Evolutionary conservation across 345 rosid genomes (phyloP).

Genomic region (Corymbia maculata): DNA sequence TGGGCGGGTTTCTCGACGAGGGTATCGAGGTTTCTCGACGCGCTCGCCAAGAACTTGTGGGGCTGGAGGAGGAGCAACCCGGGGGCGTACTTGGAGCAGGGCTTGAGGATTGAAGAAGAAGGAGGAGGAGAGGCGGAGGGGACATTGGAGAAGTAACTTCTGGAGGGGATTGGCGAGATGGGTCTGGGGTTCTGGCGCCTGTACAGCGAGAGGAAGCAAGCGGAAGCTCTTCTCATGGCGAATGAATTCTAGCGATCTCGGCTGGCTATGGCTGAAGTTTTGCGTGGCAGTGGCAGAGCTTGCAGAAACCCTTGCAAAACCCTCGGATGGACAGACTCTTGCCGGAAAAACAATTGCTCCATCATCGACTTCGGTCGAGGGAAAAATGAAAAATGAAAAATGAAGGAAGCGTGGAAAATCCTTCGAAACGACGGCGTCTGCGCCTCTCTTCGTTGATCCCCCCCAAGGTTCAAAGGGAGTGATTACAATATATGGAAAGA

Average conservation of each 20-base stretch:
- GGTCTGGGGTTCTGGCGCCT: background rate
- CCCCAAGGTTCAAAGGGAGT: too few relatives aligned
- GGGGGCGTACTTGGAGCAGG: conserved; percentile 25
- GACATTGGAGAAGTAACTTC: background rate
- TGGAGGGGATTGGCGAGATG: background rate
- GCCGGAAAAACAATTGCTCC: background rate
- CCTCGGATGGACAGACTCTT: background rate
- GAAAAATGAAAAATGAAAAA: background rate
- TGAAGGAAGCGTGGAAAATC: background rate
- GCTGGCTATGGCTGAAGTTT: background rate
- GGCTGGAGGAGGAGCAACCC: conserved; percentile 18
- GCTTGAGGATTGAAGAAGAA: conserved; percentile 11
- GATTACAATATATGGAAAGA: too few relatives aligned
- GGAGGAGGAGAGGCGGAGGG: background rate
- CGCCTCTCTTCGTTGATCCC: background rate
- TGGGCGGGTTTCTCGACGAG: conserved; percentile 38
- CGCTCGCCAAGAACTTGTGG: conserved; percentile 18
- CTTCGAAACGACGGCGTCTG: background rate
- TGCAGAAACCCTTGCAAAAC: background rate
- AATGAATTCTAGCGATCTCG: background rate
- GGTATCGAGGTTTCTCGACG: conserved; percentile 41
- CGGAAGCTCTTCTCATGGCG: conserved; percentile 9
- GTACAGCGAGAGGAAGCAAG: background rate
- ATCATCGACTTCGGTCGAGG: background rate
- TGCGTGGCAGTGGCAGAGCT: background rate